Base-by-base conservation (phyloP, 2,329 filamentous ascomycete species). In the Balansia obtecta region DNA sequence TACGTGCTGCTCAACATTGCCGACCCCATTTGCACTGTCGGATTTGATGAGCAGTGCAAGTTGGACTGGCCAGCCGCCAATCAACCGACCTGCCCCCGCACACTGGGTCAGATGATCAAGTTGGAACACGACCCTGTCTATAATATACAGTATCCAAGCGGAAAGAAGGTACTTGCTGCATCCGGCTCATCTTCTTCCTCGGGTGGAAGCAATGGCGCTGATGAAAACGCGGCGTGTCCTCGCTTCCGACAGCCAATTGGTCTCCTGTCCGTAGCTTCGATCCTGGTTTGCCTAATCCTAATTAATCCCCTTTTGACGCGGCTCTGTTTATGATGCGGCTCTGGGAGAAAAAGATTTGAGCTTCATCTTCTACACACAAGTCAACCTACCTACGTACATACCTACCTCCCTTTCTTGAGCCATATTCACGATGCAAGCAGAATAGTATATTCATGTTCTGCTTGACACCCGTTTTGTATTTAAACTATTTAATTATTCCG, bases 1-100 rank as follows among this genome's bases (percentile, higher is more conserved):
- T 68, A 72, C 57, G 65, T 67, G 1, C 60, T 76, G 13, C 76
- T 70, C 61, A 79, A 80, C 58, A 74, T 78, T 44, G 61, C 66
- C 51, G 76, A 78, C 55, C 54, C 70, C 0, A 59, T 72, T 32
- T 77, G 74, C 57, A 69, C 68, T 1, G 55, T 68, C 20, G 74
- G 74, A 16, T 58, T 63, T 46, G 68, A 76, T 52, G 74, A 77
- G 61, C 54, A 55, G 41, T 77, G 74, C 61, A 59, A 61, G 1
- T 59, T 75, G 27, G 65, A 74, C 49, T 71, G 68, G 62, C 68
- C 68, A 0, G 55, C 53, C 12, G 60, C 60, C 46, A 76, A 76
- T 57, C 72, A 75, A 60, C 62, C 73, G 1, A 60, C 59, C 2
- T 76, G 73, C 56, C 53, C 64, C 0, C 66, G 72, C 57, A 62